These are phyloP conservation scores for Vanilla planifolia DNA, from an alignment of 106 monocot species.

Conservation along the genomic window DNA sequence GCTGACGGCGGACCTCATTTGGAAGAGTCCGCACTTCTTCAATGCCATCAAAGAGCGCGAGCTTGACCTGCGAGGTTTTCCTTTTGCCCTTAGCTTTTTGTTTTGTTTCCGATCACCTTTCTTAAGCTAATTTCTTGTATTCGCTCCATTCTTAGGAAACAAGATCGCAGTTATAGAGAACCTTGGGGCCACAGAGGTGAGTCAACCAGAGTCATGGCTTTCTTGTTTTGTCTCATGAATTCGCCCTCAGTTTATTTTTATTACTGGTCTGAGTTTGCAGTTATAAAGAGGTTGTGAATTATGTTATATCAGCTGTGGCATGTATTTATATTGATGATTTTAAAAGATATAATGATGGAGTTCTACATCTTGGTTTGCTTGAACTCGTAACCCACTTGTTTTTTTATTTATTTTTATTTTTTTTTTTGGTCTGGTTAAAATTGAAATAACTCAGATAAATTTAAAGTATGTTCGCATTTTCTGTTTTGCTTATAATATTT, in stretches of 20 bases:
- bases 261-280: background rate
- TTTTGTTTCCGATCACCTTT: background rate
- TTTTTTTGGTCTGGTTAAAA: no score
- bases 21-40: conserved; percentile 99
- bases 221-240: background rate
- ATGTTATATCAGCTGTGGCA: no score
- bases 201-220: conserved; percentile 1
- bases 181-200: conserved; percentile 93
- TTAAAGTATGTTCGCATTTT: no score
- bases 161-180: conserved; percentile 94
- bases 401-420: no score
- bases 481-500: no score
- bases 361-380: no score
- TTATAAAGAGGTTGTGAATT: no score
- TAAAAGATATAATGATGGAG: no score
- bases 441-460: no score
- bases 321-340: no score
- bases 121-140: background rate
- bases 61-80: conserved; percentile 73
- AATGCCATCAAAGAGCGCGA: conserved; percentile 88
- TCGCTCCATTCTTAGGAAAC: conserved; percentile 48
- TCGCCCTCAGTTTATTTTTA: background rate
- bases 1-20: conserved; percentile 67
- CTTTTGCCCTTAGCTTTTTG: background rate
- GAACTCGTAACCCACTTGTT: no score